Percentiles rank a stretch among this genome's conserved stretches.
Conservation (phyloP, 2,329 filamentous ascomycete genomes). For the Dryadomyces quercivorus region DNA sequence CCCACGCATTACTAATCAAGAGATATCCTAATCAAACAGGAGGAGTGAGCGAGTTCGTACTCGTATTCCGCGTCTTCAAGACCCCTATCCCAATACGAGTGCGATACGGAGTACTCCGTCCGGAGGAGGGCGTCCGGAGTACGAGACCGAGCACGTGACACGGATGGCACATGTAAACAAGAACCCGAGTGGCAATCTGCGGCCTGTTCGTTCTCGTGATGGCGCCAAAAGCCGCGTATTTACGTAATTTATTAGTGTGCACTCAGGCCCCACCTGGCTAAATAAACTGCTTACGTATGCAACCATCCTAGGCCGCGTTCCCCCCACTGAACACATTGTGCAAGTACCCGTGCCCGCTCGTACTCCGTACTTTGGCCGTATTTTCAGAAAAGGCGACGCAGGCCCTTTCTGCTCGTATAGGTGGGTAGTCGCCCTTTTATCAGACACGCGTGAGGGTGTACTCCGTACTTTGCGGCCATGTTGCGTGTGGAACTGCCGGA, state of each 20-base stretch:
- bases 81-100: too few relatives aligned
- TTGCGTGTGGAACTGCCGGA: not conserved
- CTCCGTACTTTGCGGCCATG: not conserved
- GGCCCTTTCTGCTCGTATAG: not conserved
- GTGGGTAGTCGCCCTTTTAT: not conserved
- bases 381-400: not conserved
- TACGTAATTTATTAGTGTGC: constrained; percentile 5
- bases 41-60: too few relatives aligned
- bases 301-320: not conserved
- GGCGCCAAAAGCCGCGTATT: not conserved
- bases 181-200: not conserved
- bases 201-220: not conserved
- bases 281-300: not conserved
- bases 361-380: not conserved
- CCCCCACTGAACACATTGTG: not conserved
- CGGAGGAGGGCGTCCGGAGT: too few relatives aligned
- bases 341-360: not conserved
- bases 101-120: too few relatives aligned
- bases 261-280: not conserved
- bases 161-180: not conserved
- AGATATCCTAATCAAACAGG: too few relatives aligned
- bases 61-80: too few relatives aligned
- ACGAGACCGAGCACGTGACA: not conserved
- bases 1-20: too few relatives aligned
- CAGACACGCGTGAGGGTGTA: not conserved